Conservation (phyloP, 2,329 filamentous ascomycete genomes). For the Sordariomycetes sp. region DNA sequence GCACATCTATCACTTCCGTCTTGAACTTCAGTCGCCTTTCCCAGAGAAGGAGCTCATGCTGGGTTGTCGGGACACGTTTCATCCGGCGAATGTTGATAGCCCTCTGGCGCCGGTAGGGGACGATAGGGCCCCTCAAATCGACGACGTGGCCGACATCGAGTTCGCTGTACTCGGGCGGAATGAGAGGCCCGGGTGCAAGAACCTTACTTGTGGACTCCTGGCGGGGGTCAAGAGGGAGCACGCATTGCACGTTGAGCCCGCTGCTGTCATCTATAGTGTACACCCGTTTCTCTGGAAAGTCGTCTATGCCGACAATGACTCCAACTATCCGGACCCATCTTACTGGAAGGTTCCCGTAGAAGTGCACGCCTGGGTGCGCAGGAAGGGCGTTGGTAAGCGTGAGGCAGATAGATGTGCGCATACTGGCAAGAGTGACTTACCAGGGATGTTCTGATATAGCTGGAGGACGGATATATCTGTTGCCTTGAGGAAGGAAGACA, state of each 20-base stretch:
- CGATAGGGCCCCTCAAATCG: constrained; percentile 44
- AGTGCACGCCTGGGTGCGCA: constrained; percentile 39
- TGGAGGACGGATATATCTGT: constrained; percentile 37
- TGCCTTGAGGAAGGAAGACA: constrained; percentile 46
- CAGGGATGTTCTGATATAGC: constrained; percentile 39
- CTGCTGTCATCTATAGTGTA: constrained; percentile 58
- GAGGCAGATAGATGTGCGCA: not conserved
- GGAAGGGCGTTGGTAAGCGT: not conserved
- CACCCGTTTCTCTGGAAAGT: constrained; percentile 32
- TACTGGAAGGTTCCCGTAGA: constrained; percentile 64
- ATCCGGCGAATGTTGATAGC: constrained; percentile 44
- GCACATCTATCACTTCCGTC: constrained; percentile 33
- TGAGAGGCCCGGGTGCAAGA: not conserved
- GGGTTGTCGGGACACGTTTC: constrained; percentile 35
- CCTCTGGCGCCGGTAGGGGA: constrained; percentile 32
- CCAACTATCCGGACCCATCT: constrained; percentile 65
- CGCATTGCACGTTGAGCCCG: constrained; percentile 45
- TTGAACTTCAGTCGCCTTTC: constrained; percentile 40
- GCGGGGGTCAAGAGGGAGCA: constrained; percentile 9
- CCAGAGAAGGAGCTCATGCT: constrained; percentile 50
- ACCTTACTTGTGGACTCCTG: not conserved
- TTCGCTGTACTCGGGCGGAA: constrained; percentile 12
- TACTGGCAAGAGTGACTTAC: constrained; percentile 21
- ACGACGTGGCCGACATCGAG: constrained; percentile 43
- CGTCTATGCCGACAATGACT: constrained; percentile 53